Evolutionary conservation across 306 rosid genomes (phyloP), one percentile per base, ranked within the genome.

Genomic region (Crotalaria pallida): DNA sequence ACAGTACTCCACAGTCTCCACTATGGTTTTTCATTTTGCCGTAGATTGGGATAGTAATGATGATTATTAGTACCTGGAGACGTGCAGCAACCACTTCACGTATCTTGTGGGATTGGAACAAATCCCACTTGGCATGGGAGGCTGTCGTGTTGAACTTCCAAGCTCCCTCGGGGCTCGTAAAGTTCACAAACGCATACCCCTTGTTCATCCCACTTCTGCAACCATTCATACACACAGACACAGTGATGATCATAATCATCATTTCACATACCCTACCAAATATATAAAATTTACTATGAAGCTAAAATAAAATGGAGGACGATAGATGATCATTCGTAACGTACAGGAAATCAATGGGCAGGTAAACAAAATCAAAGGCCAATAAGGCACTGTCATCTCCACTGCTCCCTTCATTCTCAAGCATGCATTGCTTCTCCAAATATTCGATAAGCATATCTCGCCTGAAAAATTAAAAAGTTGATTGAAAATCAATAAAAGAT

Each of bases 131-230:
- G 34, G 27, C 27, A 3, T 29, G 3, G 0, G 84, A 57, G 0
- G 79, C 74, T 3, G 84, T 80, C 1, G 0, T 1, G 1, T 36
- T 21, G 19, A 90, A 90, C 64, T 59, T 83, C 84, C 82, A 81
- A 1, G 84, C 92, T 2, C 80, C 92, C 48, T 52, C 10, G 0
- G 85, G 27, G 24, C 61, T 51, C 0, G 90, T 90, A 69, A 90
- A 90, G 69, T 90, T 90, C 0, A 90, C 92, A 63, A 88, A 90
- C 0, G 90, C 97, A 13, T 90, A 90, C 0, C 97, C 97, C 9
- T 86, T 86, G 63, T 90, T 88, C 41, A 84, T 2, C 0, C 81
- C 77, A 0, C 49, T 81, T 0, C 96, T 89, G 85, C 72, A 55
- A 53, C 43, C 10, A 7, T n/a, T n/a, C n/a, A n/a, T n/a, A n/a